Conservation (phyloP, 352 stramenopile genomes). For the Pythium grandisporangium region DNA sequence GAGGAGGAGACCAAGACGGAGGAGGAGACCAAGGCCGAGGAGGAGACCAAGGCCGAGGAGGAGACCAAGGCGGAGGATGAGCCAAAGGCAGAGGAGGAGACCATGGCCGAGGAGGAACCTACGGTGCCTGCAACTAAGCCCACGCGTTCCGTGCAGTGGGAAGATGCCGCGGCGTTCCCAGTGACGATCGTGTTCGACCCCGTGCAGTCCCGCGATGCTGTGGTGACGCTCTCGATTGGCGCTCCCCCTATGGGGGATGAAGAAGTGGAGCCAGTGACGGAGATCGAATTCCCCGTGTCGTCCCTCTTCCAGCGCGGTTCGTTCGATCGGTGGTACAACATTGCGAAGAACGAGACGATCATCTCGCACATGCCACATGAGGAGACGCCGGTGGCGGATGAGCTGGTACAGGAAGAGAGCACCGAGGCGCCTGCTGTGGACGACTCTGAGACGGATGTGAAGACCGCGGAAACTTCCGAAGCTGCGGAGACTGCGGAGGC, state of each 20-base stretch:
- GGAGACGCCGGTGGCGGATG: slow-evolving; percentile 11
- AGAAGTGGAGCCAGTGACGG: slow-evolving; percentile 56
- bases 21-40: not conserved
- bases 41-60: slow-evolving; percentile 1
- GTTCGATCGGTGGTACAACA: slow-evolving; percentile 68
- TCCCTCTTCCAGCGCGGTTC: slow-evolving; percentile 52
- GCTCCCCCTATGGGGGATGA: slow-evolving; percentile 21
- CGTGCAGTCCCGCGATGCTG: slow-evolving; percentile 72
- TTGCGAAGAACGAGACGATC: slow-evolving; percentile 19
- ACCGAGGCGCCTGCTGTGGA: slow-evolving; percentile 4
- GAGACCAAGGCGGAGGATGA: not conserved
- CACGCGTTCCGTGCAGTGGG: slow-evolving; percentile 19
- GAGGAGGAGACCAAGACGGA: slow-evolving; percentile 1
- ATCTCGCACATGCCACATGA: no score
- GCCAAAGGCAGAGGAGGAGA: slow-evolving; percentile 1
- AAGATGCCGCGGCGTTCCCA: slow-evolving; percentile 28
- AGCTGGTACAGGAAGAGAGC: slow-evolving; percentile 1
- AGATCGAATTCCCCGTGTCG: slow-evolving; percentile 69
- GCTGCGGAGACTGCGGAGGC: not conserved
- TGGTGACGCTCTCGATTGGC: slow-evolving; percentile 61
- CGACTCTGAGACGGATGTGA: slow-evolving; percentile 1
- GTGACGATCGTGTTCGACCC: slow-evolving; percentile 74
- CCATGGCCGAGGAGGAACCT: not conserved
- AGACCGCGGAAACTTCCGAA: not conserved
- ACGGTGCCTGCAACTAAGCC: slow-evolving; percentile 1